phyloP scores from a whole-genome alignment of 73 alveolate species.

The Paramecium biaurelia region DNA sequence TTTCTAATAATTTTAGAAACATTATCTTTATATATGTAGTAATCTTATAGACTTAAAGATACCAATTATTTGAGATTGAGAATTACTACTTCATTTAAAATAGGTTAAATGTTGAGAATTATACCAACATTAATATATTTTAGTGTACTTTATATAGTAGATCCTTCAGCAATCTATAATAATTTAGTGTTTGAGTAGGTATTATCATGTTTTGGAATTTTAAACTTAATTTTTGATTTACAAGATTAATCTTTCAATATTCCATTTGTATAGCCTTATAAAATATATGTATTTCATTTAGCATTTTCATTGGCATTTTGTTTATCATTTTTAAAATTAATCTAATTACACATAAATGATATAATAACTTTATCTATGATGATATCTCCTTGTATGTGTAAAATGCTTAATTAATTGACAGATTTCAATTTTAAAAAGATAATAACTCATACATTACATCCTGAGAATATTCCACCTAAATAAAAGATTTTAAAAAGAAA shows the following conservation, averaged over 20 bases:
- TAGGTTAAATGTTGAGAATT: not conserved
- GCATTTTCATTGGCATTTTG: not conserved
- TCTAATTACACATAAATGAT: not conserved
- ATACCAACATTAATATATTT: not conserved
- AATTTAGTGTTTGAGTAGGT: not conserved
- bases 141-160: not conserved
- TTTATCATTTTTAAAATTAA: not conserved
- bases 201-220: not conserved
- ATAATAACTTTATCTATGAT: not conserved
- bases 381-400: constrained; percentile 6
- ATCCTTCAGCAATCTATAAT: not conserved
- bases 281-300: not conserved
- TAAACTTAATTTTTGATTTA: not conserved
- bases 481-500: not conserved
- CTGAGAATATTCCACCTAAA: not conserved
- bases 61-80: constrained; percentile 16
- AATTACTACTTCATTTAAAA: not conserved
- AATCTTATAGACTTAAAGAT: constrained; percentile 21
- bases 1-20: not conserved
- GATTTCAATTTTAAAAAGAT: not conserved
- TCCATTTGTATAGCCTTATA: not conserved
- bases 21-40: not conserved
- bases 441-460: not conserved
- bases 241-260: not conserved
- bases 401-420: not conserved